Evolutionary conservation across 176 grass and related monocot species (phyloP), one percentile per base, ranked within the genome.

Genomic region (Phoenix roebelenii): DNA sequence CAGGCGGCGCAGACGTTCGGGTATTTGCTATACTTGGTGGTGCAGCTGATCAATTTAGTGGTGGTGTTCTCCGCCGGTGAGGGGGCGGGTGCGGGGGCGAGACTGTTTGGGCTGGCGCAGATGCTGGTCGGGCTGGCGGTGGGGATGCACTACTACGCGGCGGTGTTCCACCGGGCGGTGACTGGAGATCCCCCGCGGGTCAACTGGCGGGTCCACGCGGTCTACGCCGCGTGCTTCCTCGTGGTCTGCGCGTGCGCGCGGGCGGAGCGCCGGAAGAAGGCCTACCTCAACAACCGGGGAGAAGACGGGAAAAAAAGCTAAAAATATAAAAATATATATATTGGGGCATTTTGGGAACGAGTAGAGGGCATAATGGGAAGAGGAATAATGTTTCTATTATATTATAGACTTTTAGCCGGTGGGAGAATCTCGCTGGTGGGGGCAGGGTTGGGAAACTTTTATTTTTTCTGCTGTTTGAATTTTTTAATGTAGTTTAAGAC

Each of bases 251-350:
- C 84, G 2, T 93, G 87, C 48, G 88, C 88, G 18, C 79, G 88
- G 6, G 88, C 88, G 3, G 94, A 93, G 73, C 66, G 82, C 59
- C 74, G 88, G 71, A 98, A 98, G 82, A 98, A 98, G 54, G 84
- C 74, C 10, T 93, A 98, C 56, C 72, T 85, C 57, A 67, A 61
- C 30, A 80, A 69, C 23, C 35, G 72, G 29, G 81, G 65, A 17
- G 88, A 93, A 67, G 88, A 98, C 59, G 86, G 88, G 79, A 98
- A 98, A 70, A 89, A 93, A 29, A 98, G 79, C 76, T 98, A 72
- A 88, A 19, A 10, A 5, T 15, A 12, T 25, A 26, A 3, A 25
- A 18, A 63, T 28, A 28, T 28, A 28, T 28, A 44, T 44, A 14
- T 44, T 14, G 70, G 61, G 71, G 4, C 25, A 24, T 51, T 5